Evolutionary conservation across 495 filamentous ascomycete species (phyloP), one percentile per base, ranked within the genome.

Genomic region (Penicillium chermesinum): DNA sequence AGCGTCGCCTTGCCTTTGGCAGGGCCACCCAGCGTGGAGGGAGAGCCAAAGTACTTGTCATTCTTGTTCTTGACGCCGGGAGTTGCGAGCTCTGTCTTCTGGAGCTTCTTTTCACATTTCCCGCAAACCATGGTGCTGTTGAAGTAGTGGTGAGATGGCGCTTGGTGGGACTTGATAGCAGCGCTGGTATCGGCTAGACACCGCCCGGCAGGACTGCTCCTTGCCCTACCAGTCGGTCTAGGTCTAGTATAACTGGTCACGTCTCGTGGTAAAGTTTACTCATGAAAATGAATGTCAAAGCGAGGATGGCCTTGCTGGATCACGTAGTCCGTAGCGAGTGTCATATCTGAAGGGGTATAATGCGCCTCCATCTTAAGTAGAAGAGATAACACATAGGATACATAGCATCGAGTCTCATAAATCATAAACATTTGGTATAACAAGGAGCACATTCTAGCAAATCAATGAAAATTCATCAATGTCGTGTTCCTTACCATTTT

Each of bases 31-130:
- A 30, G 25, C 18, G 73, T 72, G 10, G 80, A 75, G 2, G 80
- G 67, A 1, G 82, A 86, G 42, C 84, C 83, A 58, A 82, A 78
- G 70, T 87, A 87, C 73, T 86, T 80, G 32, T 87, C 84, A 59
- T 66, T 79, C 66, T 84, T 85, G 62, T 78, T 80, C 62, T 87
- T 86, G 54, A 87, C 84, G 25, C 74, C 75, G 0, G 84, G 84
- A 1, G 84, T 86, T 48, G 81, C 81, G 38, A 87, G 77, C 20
- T 80, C 72, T 16, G 84, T 86, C 38, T 69, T 61, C 65, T 82
- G 81, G 41, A 76, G 65, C 25, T 78, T 75, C 53, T 81, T 82
- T 52, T 80, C 72, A 54, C 84, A 87, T 72, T 84, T 84, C 44
- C 72, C 61, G 70, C 84, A 87, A 42, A 87, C 83, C 83, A 87